Base-by-base conservation (phyloP, 441 rosid species). In the Monsonia emarginata region DNA sequence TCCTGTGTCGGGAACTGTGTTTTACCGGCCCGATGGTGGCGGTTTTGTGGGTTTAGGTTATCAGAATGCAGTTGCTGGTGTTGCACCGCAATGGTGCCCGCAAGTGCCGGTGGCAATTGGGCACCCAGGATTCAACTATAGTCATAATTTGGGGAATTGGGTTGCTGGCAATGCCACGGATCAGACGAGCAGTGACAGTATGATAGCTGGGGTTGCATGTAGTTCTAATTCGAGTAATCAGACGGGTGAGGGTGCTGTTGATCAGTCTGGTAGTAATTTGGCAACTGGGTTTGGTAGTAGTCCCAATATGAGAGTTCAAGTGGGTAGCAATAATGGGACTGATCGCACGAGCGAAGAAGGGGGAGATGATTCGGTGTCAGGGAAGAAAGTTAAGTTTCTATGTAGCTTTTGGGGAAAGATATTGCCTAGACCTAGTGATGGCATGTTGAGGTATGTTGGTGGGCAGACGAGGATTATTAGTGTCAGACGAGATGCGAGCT, bases 391-490 rank as follows among this genome's bases (percentile, higher is more conserved):
- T 22, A 88, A 88, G 80, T 77, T 86, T 60, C 74, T 88, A 71
- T 88, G 91, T 74, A 86, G 91, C 74, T 88, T 85, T 74, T 84
- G 89, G 57, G 95, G 95, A 13, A 82, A 80, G 74, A 85, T 88
- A 65, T 70, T 86, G 74, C 95, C 95, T 58, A 82, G 95, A 82
- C 95, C 95, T 7, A 85, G 87, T 74, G 90, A 88, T 79, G 87
- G 87, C 21, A 67, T 76, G 83, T 68, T 88, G 85, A 83, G 91
- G 71, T 86, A 88, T 56, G 91, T 82, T 19, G 91, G 95, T 58
- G 90, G 95, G 36, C 88, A 86, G 32, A 88, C 95, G 1, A 83
- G 91, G 80, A 81, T 88, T 63, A 80, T 88, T 69, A 72, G 85
- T 48, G 72, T 86, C 36, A 72, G 75, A 74, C 85, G 75, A 68